Percentiles rank a stretch among this genome's conserved stretches.
phyloP scores from a whole-genome alignment of 179 eudicot genomes.

The Sideroxylon spinosum region DNA sequence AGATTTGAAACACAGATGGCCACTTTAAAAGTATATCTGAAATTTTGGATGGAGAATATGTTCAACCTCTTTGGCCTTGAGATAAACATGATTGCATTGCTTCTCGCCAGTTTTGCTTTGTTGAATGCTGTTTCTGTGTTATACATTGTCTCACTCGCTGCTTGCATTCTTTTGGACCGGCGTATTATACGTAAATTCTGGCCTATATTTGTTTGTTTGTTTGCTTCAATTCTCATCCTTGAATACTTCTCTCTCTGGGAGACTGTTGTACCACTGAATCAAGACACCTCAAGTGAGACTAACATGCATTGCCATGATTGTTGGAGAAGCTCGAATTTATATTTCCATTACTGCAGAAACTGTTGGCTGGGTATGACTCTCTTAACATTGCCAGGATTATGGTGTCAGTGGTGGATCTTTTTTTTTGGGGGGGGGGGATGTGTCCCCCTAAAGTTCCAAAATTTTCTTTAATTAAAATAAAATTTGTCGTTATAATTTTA shows the following conservation, averaged over 20 bases:
- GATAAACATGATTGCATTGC: conserved; percentile 86
- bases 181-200: conserved; percentile 74
- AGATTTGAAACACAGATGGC: conserved; percentile 88
- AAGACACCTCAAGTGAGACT: conserved; percentile 25
- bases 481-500: no score
- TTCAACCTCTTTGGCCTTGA: conserved; percentile 95
- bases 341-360: conserved; percentile 59
- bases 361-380: conserved; percentile 89
- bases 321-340: conserved; percentile 60
- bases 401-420: not conserved
- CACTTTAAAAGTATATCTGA: conserved; percentile 78
- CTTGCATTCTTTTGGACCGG: conserved; percentile 71
- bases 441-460: no score
- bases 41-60: conserved; percentile 92
- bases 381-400: not conserved
- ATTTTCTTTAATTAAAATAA: no score
- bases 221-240: conserved; percentile 67
- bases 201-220: conserved; percentile 75
- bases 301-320: conserved; percentile 77
- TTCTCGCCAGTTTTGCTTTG: conserved; percentile 81
- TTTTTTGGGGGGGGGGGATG: no score
- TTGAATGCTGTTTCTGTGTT: conserved; percentile 80
- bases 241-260: conserved; percentile 89
- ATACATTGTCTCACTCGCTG: conserved; percentile 80
- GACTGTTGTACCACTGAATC: conserved; percentile 39